These are phyloP conservation scores for Colletotrichum orbiculare DNA, from an alignment of 2,329 filamentous ascomycete genomes.

Conservation along the genomic window DNA sequence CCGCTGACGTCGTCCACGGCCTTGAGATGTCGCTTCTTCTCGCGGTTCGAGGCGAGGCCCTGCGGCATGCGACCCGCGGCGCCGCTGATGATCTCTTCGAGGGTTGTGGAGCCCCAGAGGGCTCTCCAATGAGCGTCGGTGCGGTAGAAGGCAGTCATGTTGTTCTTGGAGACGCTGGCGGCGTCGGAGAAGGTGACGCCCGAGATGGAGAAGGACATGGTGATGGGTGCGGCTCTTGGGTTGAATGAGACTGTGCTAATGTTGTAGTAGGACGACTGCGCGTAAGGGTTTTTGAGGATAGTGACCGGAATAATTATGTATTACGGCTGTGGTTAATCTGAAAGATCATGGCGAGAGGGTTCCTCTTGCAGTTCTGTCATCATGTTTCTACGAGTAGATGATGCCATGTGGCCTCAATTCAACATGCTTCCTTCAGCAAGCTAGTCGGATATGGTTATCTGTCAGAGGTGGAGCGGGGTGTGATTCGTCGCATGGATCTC, in stretches of 20 bases:
- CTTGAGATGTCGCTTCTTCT: constrained; percentile 6
- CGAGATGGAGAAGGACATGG: constrained; percentile 8
- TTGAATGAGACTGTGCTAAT: not conserved
- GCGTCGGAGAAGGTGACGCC: constrained; percentile 10
- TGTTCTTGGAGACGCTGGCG: constrained; percentile 1
- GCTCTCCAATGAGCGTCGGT: constrained; percentile 19
- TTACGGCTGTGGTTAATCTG: too few species aligned
- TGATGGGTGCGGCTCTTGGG: not conserved
- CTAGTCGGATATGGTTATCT: too few species aligned
- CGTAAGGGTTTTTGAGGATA: not conserved
- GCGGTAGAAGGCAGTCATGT: constrained; percentile 11
- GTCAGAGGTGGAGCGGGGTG: too few species aligned
- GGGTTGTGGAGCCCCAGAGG: constrained; percentile 6
- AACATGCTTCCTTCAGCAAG: too few species aligned
- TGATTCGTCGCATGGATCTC: too few species aligned
- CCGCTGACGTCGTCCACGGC: constrained; percentile 1
- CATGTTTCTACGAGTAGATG: too few species aligned
- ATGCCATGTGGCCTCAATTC: too few species aligned
- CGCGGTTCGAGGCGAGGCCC: not conserved
- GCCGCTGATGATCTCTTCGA: constrained; percentile 14
- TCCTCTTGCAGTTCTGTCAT: too few species aligned
- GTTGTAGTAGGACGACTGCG: not conserved
- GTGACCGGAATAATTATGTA: too few species aligned
- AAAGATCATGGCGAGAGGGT: too few species aligned
- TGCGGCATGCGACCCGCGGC: constrained; percentile 14